These are phyloP conservation scores for Colletotrichum viniferum DNA, from an alignment of 2,329 filamentous ascomycete species.

Conservation along the genomic window DNA sequence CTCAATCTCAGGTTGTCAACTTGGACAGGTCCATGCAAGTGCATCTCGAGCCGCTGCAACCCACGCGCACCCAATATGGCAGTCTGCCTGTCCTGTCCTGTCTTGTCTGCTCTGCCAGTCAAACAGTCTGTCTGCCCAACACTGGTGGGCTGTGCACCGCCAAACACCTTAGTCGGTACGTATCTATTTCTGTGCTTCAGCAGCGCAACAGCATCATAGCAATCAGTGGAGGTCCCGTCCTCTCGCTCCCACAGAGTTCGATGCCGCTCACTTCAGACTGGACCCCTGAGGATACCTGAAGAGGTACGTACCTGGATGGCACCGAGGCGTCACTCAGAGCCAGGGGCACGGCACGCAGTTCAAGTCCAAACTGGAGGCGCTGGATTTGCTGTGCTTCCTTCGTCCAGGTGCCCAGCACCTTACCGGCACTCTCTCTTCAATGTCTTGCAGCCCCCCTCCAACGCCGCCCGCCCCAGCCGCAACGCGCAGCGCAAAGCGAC, in stretches of 20 bases:
- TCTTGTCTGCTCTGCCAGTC: neutral
- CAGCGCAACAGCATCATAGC: neutral
- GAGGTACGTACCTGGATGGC: neutral
- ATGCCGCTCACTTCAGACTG: neutral
- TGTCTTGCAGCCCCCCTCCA: neutral
- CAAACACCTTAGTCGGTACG: neutral
- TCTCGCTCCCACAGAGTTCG: neutral
- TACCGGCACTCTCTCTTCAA: neutral
- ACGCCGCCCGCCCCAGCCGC: neutral
- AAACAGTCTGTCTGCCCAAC: neutral
- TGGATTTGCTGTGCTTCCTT: neutral
- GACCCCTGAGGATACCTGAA: neutral
- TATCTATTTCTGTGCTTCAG: neutral
- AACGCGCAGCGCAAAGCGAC: neutral
- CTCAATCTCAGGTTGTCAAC: neutral
- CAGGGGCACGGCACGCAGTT: neutral
- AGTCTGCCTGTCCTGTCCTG: neutral
- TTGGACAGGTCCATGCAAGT: neutral
- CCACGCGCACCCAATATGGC: neutral
- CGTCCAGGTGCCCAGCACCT: neutral
- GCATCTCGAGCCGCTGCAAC: neutral
- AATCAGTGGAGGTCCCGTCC: neutral
- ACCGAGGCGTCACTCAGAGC: too few relatives aligned
- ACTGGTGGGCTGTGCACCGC: conserved; percentile 4
- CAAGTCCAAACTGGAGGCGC: neutral